Conservation (phyloP, 345 rosid species). For the Clarkia xantiana region DNA sequence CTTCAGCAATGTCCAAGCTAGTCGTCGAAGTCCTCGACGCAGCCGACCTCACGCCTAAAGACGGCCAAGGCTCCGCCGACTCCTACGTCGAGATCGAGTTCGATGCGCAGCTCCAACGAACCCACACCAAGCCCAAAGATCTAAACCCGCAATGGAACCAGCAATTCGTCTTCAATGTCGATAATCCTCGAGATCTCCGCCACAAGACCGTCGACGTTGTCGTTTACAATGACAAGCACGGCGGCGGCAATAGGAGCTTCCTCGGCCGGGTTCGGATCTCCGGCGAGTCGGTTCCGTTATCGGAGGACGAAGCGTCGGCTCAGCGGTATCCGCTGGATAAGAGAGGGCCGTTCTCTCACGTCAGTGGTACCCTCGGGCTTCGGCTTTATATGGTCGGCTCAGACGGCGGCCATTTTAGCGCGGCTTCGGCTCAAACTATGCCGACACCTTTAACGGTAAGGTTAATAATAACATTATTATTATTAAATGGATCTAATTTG, state of each 20-base stretch:
- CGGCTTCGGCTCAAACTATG: background rate
- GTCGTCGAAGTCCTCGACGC: conserved; percentile 68
- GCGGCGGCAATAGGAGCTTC: conserved; percentile 30
- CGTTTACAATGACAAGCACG: conserved; percentile 41
- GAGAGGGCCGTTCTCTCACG: conserved; percentile 56
- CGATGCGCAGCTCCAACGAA: conserved; percentile 41
- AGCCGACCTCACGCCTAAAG: conserved; percentile 67
- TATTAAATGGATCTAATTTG: too few relatives aligned
- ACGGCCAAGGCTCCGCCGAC: conserved; percentile 69
- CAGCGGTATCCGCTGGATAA: conserved; percentile 81
- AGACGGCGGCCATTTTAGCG: background rate
- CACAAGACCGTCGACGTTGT: conserved; percentile 35
- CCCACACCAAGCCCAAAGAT: conserved; percentile 50
- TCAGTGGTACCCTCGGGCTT: conserved; percentile 63
- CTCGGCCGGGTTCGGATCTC: conserved; percentile 78
- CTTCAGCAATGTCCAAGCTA: conserved; percentile 42
- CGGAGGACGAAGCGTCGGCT: conserved; percentile 42
- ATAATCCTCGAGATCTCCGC: conserved; percentile 25
- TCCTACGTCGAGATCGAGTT: conserved; percentile 59
- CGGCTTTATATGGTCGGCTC: conserved; percentile 17
- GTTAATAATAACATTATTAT: too few relatives aligned
- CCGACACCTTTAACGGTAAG: background rate
- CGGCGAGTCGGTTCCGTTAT: conserved; percentile 38
- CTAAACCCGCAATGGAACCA: conserved; percentile 70
- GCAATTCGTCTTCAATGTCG: conserved; percentile 40